phyloP scores from a whole-genome alignment of 495 filamentous ascomycete species.

The Darksidea phi region DNA sequence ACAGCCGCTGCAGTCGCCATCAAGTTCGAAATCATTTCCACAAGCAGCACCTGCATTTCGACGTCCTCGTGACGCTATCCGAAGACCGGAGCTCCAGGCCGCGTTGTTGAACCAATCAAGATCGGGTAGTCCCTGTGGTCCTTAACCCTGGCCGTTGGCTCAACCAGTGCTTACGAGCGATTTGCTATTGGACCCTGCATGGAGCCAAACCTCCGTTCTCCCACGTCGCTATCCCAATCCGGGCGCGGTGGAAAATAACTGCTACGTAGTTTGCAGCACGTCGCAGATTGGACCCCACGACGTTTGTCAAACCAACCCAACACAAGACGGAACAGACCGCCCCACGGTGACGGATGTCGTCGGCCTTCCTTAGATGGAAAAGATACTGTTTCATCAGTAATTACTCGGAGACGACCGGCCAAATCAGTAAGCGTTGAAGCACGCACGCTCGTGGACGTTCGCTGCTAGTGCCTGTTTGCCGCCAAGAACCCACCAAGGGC shows the following conservation, averaged over 20 bases:
- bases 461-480: neutral
- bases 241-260: neutral
- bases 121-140: neutral
- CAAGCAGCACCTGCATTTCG: neutral
- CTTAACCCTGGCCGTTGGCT: slow-evolving; percentile 15
- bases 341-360: neutral
- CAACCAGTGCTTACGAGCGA: neutral
- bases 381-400: too few relatives aligned
- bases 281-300: slow-evolving; percentile 2
- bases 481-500: slow-evolving; percentile 2
- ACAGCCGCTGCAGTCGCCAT: neutral
- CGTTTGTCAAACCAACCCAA: neutral
- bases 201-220: neutral
- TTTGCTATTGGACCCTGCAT: slow-evolving; percentile 13
- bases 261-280: slow-evolving; percentile 4
- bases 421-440: neutral
- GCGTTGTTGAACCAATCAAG: slow-evolving; percentile 10
- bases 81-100: slow-evolving; percentile 14
- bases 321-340: neutral
- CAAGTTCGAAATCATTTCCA: neutral
- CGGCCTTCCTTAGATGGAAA: too few relatives aligned
- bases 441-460: neutral
- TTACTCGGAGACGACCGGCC: too few relatives aligned
- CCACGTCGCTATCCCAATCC: slow-evolving; percentile 9
- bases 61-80: slow-evolving; percentile 20